These are phyloP conservation scores for Podospora bellae-mahoneyi DNA, from an alignment of 495 filamentous ascomycete genomes.

Conservation along the genomic window DNA sequence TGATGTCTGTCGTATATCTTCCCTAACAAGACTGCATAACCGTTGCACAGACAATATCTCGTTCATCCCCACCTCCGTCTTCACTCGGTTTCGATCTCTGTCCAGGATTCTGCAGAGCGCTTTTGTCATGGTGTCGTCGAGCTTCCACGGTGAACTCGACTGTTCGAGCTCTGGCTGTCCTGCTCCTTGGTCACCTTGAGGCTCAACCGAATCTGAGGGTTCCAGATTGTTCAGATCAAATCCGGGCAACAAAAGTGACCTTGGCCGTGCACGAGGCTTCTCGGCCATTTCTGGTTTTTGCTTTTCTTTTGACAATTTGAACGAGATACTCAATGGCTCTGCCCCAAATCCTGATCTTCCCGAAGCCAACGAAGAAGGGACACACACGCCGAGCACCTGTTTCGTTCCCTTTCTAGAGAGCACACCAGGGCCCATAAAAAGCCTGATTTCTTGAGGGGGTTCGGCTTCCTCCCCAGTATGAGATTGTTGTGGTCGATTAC, in stretches of 20 bases:
- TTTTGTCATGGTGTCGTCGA: slow-evolving; percentile 18
- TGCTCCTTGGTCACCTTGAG: not conserved
- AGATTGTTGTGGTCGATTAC: not conserved
- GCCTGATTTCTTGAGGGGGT: slow-evolving; percentile 14
- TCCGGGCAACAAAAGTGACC: not conserved
- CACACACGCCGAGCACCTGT: slow-evolving; percentile 29
- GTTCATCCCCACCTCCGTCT: not conserved
- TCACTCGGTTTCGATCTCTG: not conserved
- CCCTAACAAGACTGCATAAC: slow-evolving; percentile 28
- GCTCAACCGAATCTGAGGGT: not conserved
- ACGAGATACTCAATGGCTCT: not conserved
- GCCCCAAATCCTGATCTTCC: not conserved
- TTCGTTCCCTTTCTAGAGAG: slow-evolving; percentile 20
- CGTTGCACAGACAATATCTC: slow-evolving; percentile 25
- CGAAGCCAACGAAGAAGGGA: slow-evolving; percentile 3
- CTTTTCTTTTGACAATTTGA: not conserved
- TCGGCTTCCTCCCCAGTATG: not conserved
- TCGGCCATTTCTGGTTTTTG: not conserved
- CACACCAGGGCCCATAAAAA: slow-evolving; percentile 20
- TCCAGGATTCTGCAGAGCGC: slow-evolving; percentile 24
- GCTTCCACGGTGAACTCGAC: not conserved
- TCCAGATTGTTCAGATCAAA: not conserved
- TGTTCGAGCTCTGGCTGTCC: not conserved
- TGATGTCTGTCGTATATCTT: slow-evolving; percentile 19
- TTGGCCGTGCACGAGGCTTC: not conserved